Percentiles rank a stretch among this genome's conserved stretches.
phyloP scores from a whole-genome alignment of 352 stramenopile species.

The Globisporangium megalacanthum region DNA sequence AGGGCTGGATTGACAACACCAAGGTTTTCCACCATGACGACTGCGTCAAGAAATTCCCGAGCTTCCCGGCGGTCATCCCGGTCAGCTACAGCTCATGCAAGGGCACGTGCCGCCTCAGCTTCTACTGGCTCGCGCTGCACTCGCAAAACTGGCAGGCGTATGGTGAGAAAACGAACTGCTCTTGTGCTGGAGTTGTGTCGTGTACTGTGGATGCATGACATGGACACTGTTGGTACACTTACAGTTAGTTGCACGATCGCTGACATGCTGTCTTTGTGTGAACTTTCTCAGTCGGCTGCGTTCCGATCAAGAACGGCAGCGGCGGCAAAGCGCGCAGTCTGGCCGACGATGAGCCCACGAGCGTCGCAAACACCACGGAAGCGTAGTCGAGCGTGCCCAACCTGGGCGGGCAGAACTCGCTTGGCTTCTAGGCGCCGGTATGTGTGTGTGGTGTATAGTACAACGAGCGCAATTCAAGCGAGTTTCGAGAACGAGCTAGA shows the following conservation, averaged over 20 bases:
- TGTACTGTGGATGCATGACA: too few species aligned
- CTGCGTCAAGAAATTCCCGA: slow-evolving; percentile 29
- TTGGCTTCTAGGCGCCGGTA: background rate
- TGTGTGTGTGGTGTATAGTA: too few species aligned
- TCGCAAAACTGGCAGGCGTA: slow-evolving; percentile 11
- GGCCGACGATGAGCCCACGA: too few species aligned
- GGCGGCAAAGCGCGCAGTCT: background rate
- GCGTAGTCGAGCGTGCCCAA: background rate
- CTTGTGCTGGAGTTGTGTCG: too few species aligned
- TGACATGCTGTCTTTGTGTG: slow-evolving; percentile 18
- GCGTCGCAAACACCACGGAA: background rate
- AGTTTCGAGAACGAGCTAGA: too few species aligned
- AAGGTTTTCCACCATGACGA: slow-evolving; percentile 40
- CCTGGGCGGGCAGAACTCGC: background rate
- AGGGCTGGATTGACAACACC: slow-evolving; percentile 43
- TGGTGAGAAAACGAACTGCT: too few species aligned
- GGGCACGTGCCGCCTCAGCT: slow-evolving; percentile 36
- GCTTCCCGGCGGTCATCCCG: slow-evolving; percentile 38
- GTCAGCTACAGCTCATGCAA: slow-evolving; percentile 44
- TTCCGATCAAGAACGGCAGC: slow-evolving; percentile 5
- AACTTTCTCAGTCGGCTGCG: slow-evolving; percentile 8
- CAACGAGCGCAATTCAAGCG: too few species aligned
- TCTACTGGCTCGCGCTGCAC: slow-evolving; percentile 32
- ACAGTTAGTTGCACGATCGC: too few species aligned
- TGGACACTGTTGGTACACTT: too few species aligned